Conservation (phyloP, 192 early-diverging fungal genomes). For the Globomyces pollinis-pini region DNA sequence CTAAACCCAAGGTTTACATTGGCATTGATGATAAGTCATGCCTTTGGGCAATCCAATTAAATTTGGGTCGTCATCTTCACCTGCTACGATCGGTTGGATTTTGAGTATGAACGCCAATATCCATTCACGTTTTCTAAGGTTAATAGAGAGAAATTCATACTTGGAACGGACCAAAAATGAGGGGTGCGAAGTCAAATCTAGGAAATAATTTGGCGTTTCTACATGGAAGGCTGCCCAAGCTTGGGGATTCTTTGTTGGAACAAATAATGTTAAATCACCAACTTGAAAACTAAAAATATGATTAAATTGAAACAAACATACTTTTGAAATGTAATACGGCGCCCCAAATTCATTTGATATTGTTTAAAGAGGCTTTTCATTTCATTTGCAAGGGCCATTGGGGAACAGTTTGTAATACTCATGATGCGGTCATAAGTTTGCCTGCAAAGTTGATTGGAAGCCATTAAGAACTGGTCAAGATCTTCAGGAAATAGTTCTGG, state of each 20-base stretch:
- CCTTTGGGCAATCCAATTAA: conserved; percentile 26
- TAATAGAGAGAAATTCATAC: conserved; percentile 7
- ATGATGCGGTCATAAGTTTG: background rate
- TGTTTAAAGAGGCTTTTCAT: background rate
- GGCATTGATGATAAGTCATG: conserved; percentile 26
- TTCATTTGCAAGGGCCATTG: background rate
- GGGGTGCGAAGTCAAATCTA: conserved; percentile 13
- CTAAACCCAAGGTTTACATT: background rate
- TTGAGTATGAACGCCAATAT: conserved; percentile 30
- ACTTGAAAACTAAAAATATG: conserved; percentile 30
- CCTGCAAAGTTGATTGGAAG: background rate
- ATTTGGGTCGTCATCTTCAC: background rate
- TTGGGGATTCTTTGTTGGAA: conserved; percentile 37
- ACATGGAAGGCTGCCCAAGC: conserved; percentile 46
- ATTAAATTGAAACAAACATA: background rate
- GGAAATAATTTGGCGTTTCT: conserved; percentile 35
- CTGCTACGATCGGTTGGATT: conserved; percentile 20
- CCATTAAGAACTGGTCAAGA: background rate
- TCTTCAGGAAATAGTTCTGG: background rate
- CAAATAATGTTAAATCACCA: conserved; percentile 37
- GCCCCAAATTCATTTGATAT: background rate
- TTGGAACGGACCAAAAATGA: conserved; percentile 24
- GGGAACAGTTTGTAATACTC: background rate
- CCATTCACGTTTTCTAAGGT: conserved; percentile 32
- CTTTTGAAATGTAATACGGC: conserved; percentile 9